Evolutionary conservation across 2,329 filamentous ascomycete genomes (phyloP), one percentile per base, ranked within the genome.

Genomic region (Madurella fahalii): DNA sequence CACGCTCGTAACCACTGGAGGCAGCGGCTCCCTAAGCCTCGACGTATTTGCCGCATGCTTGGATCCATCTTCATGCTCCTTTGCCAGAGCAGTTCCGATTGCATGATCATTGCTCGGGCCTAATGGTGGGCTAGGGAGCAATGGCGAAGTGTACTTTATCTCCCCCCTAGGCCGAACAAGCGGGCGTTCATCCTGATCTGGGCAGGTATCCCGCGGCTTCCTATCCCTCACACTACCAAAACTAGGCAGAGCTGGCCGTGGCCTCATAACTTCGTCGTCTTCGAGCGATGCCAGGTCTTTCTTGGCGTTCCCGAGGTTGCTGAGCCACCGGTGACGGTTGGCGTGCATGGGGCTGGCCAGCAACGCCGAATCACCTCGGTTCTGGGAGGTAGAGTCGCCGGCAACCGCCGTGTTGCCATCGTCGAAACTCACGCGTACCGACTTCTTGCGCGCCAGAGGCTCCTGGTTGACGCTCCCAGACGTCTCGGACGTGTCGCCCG

Each of bases 371-470:
- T 76, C 74, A 1, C 67, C 61, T 43, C 73, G 68, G 2, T 68
- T 63, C 4, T 68, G 60, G 9, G 68, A 64, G 8, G 70, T 70
- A 9, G 76, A 69, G 49, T 82, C 76, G 7, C 77, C 79, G 18
- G 82, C 75, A 2, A 83, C 71, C 9, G 80, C 71, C 9, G 77
- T 80, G n/a, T 71, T 76, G 34, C 80, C 78, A 47, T 90, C 86
- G 59, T 90, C 86, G 65, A 91, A 96, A 71, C 90, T 96, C 45
- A 92, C 88, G 20, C 88, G 78, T 1, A 81, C 81, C 40, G 77
- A 80, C 69, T 86, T 90, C 71, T 84, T 90, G 56, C 81, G 76
- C 16, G 70, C 63, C 2, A 63, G 47, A 1, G 63, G 25, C 11
- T 81, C 78, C 2, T 77, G 59, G 17, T 61, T 34, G 61, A 60